Evolutionary conservation across 2,329 filamentous ascomycete species (phyloP).

Genomic region (Xylaria polymorpha): DNA sequence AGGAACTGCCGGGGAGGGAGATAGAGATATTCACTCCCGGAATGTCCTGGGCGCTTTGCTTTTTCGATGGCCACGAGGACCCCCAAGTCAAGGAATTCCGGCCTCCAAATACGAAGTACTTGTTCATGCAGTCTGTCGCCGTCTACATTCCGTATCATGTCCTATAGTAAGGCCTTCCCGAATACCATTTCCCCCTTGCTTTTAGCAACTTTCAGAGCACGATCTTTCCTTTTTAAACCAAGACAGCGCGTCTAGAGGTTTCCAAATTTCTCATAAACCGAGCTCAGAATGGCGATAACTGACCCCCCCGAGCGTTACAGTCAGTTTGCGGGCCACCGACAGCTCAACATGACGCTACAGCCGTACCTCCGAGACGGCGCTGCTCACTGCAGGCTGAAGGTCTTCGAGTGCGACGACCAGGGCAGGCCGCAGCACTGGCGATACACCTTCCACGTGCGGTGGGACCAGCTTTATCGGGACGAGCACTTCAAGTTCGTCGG

Average conservation of each 20-base stretch:
- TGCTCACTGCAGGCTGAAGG: constrained; percentile 14
- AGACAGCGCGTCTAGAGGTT: no score
- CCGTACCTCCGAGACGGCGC: constrained; percentile 1
- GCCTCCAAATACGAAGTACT: neutral
- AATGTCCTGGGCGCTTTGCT: constrained; percentile 21
- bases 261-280: no score
- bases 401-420: constrained; percentile 6
- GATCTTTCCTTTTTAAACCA: no score
- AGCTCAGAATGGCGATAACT: no score
- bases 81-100: constrained; percentile 19
- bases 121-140: constrained; percentile 12
- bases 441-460: constrained; percentile 2
- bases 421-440: neutral
- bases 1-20: neutral
- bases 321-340: neutral
- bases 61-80: constrained; percentile 9
- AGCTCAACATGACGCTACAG: neutral
- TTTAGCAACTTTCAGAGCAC: no score
- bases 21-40: neutral
- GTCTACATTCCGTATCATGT: constrained; percentile 13
- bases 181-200: neutral
- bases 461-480: neutral
- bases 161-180: neutral
- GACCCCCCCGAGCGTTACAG: no score
- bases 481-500: constrained; percentile 21